Evolutionary conservation across 1,139 yeast species (phyloP).

Genomic region (Lodderomyces elongisporus): DNA sequence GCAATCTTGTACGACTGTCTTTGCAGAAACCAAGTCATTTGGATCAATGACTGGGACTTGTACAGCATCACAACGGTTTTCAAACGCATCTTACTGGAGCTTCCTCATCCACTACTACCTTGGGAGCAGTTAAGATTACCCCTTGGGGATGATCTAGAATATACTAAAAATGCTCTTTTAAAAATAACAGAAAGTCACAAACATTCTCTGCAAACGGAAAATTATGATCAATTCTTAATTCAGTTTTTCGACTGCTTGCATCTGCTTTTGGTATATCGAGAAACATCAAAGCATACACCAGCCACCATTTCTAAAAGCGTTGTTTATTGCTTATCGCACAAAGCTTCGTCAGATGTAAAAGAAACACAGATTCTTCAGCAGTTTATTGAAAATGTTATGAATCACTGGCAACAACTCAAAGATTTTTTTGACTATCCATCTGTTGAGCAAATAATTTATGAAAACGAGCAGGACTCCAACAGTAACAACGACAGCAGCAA

Average conservation of each 20-base stretch:
- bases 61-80: slow-evolving; percentile 54
- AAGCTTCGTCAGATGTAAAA: slow-evolving; percentile 40
- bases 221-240: slow-evolving; percentile 24
- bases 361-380: slow-evolving; percentile 46
- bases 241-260: slow-evolving; percentile 40
- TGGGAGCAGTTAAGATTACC: slow-evolving; percentile 42
- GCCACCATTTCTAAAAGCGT: slow-evolving; percentile 44
- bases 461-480: slow-evolving; percentile 9
- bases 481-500: too few species aligned
- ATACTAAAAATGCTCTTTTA: slow-evolving; percentile 32
- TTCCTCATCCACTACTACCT: slow-evolving; percentile 43
- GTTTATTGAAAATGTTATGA: slow-evolving; percentile 45
- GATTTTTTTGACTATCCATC: slow-evolving; percentile 12
- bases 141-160: slow-evolving; percentile 38
- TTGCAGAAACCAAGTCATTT: slow-evolving; percentile 48
- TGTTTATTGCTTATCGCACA: slow-evolving; percentile 48
- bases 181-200: slow-evolving; percentile 6
- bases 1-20: slow-evolving; percentile 50
- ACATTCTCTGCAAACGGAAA: slow-evolving; percentile 9
- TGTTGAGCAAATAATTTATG: slow-evolving; percentile 22
- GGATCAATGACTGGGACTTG: slow-evolving; percentile 62
- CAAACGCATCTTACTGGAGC: slow-evolving; percentile 42
- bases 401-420: slow-evolving; percentile 33
- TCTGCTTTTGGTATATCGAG: slow-evolving; percentile 24
- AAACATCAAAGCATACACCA: slow-evolving; percentile 42